Conservation (phyloP, 2,329 filamentous ascomycete species). For the Pseudocercospora vitis region DNA sequence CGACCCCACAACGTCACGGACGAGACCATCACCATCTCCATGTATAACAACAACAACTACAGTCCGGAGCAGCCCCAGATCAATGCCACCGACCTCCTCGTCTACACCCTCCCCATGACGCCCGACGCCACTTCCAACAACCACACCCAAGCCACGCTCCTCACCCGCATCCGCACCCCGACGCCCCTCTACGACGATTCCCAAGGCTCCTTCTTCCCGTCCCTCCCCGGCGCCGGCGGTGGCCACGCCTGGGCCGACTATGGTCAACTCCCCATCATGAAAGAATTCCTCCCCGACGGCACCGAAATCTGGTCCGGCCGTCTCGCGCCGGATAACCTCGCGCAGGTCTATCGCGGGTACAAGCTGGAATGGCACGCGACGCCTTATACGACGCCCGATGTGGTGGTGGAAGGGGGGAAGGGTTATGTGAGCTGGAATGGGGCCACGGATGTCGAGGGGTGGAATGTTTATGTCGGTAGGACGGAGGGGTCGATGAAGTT, state of each 20-base stretch:
- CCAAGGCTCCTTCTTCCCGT: slow-evolving; percentile 26
- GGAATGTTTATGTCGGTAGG: slow-evolving; percentile 27
- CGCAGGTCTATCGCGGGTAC: slow-evolving; percentile 28
- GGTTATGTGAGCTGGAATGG: slow-evolving; percentile 35
- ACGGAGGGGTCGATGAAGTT: background rate
- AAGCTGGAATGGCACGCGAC: slow-evolving; percentile 29
- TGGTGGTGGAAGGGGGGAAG: slow-evolving; percentile 12
- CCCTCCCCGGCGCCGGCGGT: slow-evolving; percentile 21
- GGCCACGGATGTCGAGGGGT: slow-evolving; percentile 32
- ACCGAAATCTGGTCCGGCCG: slow-evolving; percentile 24
- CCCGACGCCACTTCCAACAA: background rate
- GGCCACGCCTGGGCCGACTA: slow-evolving; percentile 27
- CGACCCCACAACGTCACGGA: slow-evolving; percentile 27
- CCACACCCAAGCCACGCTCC: background rate
- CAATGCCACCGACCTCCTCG: slow-evolving; percentile 19
- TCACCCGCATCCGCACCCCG: slow-evolving; percentile 7
- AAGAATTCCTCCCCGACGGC: slow-evolving; percentile 23
- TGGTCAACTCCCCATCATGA: slow-evolving; percentile 25
- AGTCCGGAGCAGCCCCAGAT: slow-evolving; percentile 12
- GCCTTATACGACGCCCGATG: slow-evolving; percentile 12
- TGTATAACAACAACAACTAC: slow-evolving; percentile 31
- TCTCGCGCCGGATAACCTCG: slow-evolving; percentile 18
- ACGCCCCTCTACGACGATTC: slow-evolving; percentile 19
- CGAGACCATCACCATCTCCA: slow-evolving; percentile 18
- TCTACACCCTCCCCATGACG: slow-evolving; percentile 19